Conservation (phyloP, 176 grass and related monocot genomes). For the Puccinellia tenuiflora region DNA sequence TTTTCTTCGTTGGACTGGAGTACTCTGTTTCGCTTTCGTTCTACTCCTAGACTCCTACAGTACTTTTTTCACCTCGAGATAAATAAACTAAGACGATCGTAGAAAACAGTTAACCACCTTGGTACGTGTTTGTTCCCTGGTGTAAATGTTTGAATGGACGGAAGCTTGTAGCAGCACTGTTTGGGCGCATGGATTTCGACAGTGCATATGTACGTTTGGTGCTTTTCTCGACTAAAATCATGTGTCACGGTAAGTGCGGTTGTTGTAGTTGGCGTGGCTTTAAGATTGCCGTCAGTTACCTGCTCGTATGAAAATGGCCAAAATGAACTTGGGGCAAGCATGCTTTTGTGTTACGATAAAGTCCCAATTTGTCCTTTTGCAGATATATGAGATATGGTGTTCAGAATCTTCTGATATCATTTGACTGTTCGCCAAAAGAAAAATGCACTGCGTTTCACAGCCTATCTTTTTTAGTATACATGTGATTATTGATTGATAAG, state of each 20-base stretch:
- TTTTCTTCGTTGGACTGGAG: neutral
- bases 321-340: neutral
- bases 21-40: neutral
- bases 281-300: neutral
- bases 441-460: neutral
- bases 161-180: neutral
- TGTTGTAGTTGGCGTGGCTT: conserved; percentile 38
- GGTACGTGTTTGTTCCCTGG: conserved; percentile 1
- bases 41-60: neutral
- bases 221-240: conserved; percentile 11
- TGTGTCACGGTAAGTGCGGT: conserved; percentile 14
- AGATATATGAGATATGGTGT: neutral
- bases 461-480: neutral
- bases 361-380: neutral
- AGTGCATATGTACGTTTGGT: neutral
- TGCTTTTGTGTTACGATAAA: conserved; percentile 14
- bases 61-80: neutral
- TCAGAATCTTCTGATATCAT: conserved; percentile 7
- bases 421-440: neutral
- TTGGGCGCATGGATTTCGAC: neutral
- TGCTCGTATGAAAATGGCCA: neutral
- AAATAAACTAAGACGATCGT: neutral
- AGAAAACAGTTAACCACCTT: neutral
- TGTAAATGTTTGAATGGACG: conserved; percentile 7
- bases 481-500: neutral